These are phyloP conservation scores for Croton setiger DNA, from an alignment of 441 rosid species.

Conservation along the genomic window DNA sequence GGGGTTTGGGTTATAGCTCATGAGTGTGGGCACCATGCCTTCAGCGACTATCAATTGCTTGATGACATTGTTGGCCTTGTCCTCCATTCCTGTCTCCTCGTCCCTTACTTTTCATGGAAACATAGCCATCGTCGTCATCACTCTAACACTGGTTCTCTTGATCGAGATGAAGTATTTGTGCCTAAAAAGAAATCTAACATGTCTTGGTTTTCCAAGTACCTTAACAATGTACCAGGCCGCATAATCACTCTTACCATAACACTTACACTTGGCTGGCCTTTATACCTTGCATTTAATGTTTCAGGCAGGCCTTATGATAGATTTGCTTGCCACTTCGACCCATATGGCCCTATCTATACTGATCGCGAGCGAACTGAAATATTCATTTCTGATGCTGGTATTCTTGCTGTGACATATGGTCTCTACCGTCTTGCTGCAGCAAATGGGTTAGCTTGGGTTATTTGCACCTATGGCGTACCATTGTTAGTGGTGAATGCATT, in stretches of 20 bases:
- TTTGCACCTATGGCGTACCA: constrained; percentile 73
- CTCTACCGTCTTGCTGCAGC: constrained; percentile 55
- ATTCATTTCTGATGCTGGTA: constrained; percentile 68
- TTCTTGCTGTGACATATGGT: constrained; percentile 53
- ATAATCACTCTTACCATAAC: constrained; percentile 43
- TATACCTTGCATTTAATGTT: constrained; percentile 74
- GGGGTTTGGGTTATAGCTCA: constrained; percentile 97
- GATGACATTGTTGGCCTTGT: constrained; percentile 83
- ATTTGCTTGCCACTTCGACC: constrained; percentile 79
- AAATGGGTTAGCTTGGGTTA: constrained; percentile 63
- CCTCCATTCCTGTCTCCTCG: constrained; percentile 77
- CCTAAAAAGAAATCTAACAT: constrained; percentile 58
- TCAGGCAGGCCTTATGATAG: constrained; percentile 78
- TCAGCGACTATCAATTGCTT: constrained; percentile 87
- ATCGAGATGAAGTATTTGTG: constrained; percentile 86
- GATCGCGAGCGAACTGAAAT: constrained; percentile 80
- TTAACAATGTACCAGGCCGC: constrained; percentile 86
- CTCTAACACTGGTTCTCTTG: constrained; percentile 88
- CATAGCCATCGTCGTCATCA: constrained; percentile 97
- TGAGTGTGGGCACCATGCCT: constrained; percentile 97
- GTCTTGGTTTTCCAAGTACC: constrained; percentile 65
- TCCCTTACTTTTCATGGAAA: constrained; percentile 97
- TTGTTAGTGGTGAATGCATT: constrained; percentile 72
- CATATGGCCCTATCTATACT: constrained; percentile 71
- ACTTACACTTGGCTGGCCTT: constrained; percentile 89